These are phyloP conservation scores for Gyrodon lividus DNA, from an alignment of 768 basidiomycete genomes.

Conservation along the genomic window DNA sequence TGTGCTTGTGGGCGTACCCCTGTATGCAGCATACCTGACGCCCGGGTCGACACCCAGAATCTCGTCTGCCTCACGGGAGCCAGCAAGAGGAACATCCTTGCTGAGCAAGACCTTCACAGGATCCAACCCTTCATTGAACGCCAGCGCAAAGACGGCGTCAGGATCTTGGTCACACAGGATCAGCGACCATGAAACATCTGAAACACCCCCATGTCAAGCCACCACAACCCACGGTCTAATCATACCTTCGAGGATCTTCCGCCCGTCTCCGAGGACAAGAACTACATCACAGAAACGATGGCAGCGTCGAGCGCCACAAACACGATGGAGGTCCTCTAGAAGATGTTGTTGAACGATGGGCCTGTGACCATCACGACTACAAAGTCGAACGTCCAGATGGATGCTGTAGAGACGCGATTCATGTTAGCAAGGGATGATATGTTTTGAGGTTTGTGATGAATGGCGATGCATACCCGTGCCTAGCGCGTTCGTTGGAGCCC, in stretches of 20 bases:
- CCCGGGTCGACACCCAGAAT: conserved; percentile 35
- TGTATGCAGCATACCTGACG: neutral
- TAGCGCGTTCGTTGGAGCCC: conserved; percentile 31
- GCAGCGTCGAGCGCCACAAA: conserved; percentile 6
- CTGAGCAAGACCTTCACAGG: conserved; percentile 44
- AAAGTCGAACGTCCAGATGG: conserved; percentile 13
- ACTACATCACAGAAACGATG: conserved; percentile 7
- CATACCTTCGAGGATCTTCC: conserved; percentile 11
- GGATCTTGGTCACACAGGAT: conserved; percentile 29
- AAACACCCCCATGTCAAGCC: too few relatives aligned
- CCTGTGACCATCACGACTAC: conserved; percentile 12
- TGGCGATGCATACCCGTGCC: conserved; percentile 17
- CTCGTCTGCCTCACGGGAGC: conserved; percentile 43
- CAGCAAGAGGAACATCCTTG: conserved; percentile 44
- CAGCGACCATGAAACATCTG: too few relatives aligned
- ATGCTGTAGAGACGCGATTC: conserved; percentile 2
- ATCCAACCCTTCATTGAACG: conserved; percentile 43
- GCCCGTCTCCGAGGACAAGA: conserved; percentile 11
- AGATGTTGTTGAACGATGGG: conserved; percentile 9
- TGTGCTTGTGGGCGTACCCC: neutral
- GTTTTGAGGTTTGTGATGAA: neutral
- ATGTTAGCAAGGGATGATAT: neutral
- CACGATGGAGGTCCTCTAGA: conserved; percentile 9
- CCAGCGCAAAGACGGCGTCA: conserved; percentile 48
- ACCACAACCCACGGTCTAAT: too few relatives aligned